Percentiles rank a stretch among this genome's conserved stretches.
Conservation (phyloP, 2,329 filamentous ascomycete genomes). For the Fusarium sterilihyphosum region DNA sequence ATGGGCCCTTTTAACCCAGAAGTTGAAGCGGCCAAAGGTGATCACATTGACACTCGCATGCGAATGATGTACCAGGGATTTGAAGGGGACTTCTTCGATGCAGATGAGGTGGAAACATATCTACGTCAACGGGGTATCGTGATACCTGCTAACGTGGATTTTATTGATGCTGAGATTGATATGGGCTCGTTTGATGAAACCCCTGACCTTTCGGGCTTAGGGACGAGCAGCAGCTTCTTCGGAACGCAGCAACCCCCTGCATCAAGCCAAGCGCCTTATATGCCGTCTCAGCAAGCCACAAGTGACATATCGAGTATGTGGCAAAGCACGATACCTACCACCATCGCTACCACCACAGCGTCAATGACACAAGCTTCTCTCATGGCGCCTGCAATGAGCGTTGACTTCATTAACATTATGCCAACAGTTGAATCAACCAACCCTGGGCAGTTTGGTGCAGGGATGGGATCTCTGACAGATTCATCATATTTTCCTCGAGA, state of each 20-base stretch:
- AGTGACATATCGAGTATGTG: constrained; percentile 13
- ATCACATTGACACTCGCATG: constrained; percentile 58
- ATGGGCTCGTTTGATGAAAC: constrained; percentile 49
- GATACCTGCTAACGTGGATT: constrained; percentile 69
- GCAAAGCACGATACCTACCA: constrained; percentile 20
- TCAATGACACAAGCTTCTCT: constrained; percentile 9
- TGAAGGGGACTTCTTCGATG: constrained; percentile 80
- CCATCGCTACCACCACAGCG: constrained; percentile 12
- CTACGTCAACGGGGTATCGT: constrained; percentile 70
- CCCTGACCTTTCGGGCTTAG: constrained; percentile 7
- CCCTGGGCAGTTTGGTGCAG: constrained; percentile 11
- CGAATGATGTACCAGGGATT: constrained; percentile 68
- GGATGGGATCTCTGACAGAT: constrained; percentile 18
- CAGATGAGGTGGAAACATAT: constrained; percentile 80
- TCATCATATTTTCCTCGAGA: constrained; percentile 20
- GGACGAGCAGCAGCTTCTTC: constrained; percentile 21
- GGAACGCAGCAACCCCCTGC: neutral
- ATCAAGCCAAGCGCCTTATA: constrained; percentile 4
- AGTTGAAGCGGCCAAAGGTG: constrained; percentile 53
- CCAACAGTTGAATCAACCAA: neutral
- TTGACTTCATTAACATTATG: constrained; percentile 15
- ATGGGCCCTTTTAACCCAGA: constrained; percentile 60
- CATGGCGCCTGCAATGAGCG: constrained; percentile 3
- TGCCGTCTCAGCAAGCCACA: constrained; percentile 7
- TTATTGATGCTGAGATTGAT: constrained; percentile 67